Conservation (phyloP, 768 basidiomycete genomes). For the Melanogaster broomeanus region DNA sequence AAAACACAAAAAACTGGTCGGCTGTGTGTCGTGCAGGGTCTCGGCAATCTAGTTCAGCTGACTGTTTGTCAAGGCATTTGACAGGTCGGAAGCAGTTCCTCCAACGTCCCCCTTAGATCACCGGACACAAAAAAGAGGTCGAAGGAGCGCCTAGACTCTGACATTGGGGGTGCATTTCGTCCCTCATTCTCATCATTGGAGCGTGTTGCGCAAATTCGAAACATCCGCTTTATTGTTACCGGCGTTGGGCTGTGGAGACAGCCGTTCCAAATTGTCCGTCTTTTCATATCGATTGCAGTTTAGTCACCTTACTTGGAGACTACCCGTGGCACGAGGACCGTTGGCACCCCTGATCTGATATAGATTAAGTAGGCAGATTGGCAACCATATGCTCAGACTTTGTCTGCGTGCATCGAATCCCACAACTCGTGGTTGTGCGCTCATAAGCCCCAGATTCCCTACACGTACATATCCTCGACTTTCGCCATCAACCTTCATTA, state of each 20-base stretch:
- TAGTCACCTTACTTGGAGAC: conserved; percentile 12
- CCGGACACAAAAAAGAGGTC: conserved; percentile 1
- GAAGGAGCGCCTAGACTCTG: conserved; percentile 13
- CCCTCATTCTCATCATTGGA: neutral
- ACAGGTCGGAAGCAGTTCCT: neutral
- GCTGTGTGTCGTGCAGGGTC: neutral
- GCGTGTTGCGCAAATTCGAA: neutral
- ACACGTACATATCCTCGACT: conserved; percentile 7
- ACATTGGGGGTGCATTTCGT: neutral
- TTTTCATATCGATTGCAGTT: conserved; percentile 17
- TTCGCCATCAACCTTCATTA: conserved; percentile 2
- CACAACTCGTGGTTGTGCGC: conserved; percentile 20
- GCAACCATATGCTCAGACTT: conserved; percentile 10
- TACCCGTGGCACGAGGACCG: conserved; percentile 24
- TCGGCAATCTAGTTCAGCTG: neutral
- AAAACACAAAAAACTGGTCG: neutral
- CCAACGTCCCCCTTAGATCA: neutral
- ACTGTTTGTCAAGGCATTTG: conserved; percentile 3
- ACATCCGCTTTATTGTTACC: conserved; percentile 1
- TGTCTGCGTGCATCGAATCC: conserved; percentile 15
- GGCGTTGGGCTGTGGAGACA: conserved; percentile 3
- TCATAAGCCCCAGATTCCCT: conserved; percentile 20
- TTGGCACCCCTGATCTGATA: conserved; percentile 33
- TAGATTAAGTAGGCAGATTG: conserved; percentile 18
- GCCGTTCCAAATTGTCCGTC: neutral